Conservation (phyloP, 371 early-diverging fungal species). For the Nosema muscidifuracis region DNA sequence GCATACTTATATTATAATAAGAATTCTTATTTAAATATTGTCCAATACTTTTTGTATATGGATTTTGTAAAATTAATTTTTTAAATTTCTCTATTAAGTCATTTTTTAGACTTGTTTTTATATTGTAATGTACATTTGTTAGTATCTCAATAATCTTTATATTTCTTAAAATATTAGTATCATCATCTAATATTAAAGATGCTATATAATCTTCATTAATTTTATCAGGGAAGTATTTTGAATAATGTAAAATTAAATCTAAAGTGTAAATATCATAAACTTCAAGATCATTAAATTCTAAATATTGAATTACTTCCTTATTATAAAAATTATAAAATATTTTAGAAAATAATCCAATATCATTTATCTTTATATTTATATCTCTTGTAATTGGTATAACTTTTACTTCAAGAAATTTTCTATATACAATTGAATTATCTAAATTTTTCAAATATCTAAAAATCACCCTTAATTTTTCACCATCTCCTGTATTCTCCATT, state of each 20-base stretch:
- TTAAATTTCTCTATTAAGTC: constrained; percentile 15
- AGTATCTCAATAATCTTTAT: constrained; percentile 22
- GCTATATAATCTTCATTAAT: constrained; percentile 12
- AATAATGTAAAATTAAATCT: constrained; percentile 20
- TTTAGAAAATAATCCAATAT: constrained; percentile 4
- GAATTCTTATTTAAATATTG: constrained; percentile 11
- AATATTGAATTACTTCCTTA: constrained; percentile 14
- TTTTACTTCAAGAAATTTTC: constrained; percentile 16
- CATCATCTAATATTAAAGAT: constrained; percentile 14
- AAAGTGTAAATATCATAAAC: constrained; percentile 21
- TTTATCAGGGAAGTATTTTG: constrained; percentile 15
- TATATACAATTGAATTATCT: constrained; percentile 11
- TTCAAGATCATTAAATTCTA: not conserved
- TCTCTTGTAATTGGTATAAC: not conserved
- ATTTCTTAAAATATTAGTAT: constrained; percentile 19
- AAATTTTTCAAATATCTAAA: constrained; percentile 17
- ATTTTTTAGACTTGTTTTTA: not conserved
- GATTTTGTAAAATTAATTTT: constrained; percentile 16
- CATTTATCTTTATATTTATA: constrained; percentile 10
- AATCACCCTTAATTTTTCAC: constrained; percentile 4
- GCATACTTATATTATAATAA: not conserved
- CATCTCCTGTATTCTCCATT: not conserved
- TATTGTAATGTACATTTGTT: not conserved
- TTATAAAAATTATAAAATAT: constrained; percentile 11
- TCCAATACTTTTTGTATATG: constrained; percentile 40